Evolutionary conservation across 2,329 filamentous ascomycete species (phyloP).

Genomic region (Colletotrichum orbiculare): DNA sequence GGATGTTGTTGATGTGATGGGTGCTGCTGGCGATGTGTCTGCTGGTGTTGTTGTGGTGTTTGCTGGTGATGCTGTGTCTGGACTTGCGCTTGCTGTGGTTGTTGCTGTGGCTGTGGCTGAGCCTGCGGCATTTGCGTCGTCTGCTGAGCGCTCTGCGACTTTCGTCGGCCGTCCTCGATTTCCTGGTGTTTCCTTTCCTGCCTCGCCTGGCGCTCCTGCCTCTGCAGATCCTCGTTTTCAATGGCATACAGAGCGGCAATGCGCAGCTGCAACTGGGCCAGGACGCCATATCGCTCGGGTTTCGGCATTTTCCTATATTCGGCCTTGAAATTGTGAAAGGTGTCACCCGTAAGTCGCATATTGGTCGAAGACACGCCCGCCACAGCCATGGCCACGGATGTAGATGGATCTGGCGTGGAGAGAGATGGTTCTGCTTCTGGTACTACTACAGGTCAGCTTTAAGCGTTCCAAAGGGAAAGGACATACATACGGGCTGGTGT

Average conservation of each 20-base stretch:
- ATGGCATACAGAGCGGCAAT: slow-evolving; percentile 58
- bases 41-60: slow-evolving; percentile 37
- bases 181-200: slow-evolving; percentile 52
- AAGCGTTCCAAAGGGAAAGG: background rate
- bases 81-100: slow-evolving; percentile 28
- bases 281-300: slow-evolving; percentile 50
- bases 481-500: slow-evolving; percentile 28
- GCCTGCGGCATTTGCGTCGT: slow-evolving; percentile 39
- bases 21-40: slow-evolving; percentile 41
- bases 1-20: slow-evolving; percentile 29
- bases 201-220: slow-evolving; percentile 51
- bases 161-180: slow-evolving; percentile 48
- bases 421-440: slow-evolving; percentile 12
- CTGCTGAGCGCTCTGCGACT: slow-evolving; percentile 42
- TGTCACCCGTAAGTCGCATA: slow-evolving; percentile 55
- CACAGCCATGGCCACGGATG: slow-evolving; percentile 50
- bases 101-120: slow-evolving; percentile 35
- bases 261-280: slow-evolving; percentile 54
- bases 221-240: slow-evolving; percentile 56
- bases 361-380: slow-evolving; percentile 52
- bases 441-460: slow-evolving; percentile 13
- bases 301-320: slow-evolving; percentile 57
- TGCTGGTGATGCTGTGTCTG: slow-evolving; percentile 37
- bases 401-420: slow-evolving; percentile 46
- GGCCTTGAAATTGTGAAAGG: slow-evolving; percentile 56